Evolutionary conservation across 352 stramenopile species (phyloP), one percentile per base, ranked within the genome.

Genomic region (Peronospora destructor): DNA sequence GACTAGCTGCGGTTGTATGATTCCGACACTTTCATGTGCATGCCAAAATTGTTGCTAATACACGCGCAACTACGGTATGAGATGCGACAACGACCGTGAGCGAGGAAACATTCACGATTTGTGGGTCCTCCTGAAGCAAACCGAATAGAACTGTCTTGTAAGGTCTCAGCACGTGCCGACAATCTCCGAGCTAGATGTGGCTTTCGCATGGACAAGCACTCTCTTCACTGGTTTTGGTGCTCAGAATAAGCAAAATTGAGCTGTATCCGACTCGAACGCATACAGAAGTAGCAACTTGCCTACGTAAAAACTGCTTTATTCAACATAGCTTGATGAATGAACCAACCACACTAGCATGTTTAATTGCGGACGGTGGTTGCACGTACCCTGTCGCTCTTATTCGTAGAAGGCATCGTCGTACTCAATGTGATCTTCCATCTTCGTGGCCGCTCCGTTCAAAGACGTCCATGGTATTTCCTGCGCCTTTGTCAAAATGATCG

Each of bases 391-490:
- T 59, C 19, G 23, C 16, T 30, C 45, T 68, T 71, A 90, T 23
- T 90, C 80, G 48, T 79, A 93, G 25, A 93, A 51, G 48, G 76
- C 84, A 16, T 84, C 70, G 44, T 93, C 80, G 64, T 93, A 93
- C 48, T 90, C 67, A 38, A 93, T 87, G 66, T 93, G 80, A 13
- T 87, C 71, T 47, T 90, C 78, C 53, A 93, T 63, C 34, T 85
- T 84, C 59, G 85, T 91, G 12, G 78, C 76, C 0, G 83, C 83
- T 45, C 71, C 78, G 39, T 93, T 93, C 19, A 93, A 71, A 32
- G 83, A 93, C 34, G 52, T 85, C 83, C 83, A 93, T 23, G 68
- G 59, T n/a, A 67, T 33, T 13, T 58, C 34, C 29, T 78, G 46
- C 7, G 66, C 66, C 54, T 93, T 93, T 48, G 61, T 67, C 34